Base-by-base conservation (phyloP, 495 filamentous ascomycete species). In the Chaetomidium leptoderma region DNA sequence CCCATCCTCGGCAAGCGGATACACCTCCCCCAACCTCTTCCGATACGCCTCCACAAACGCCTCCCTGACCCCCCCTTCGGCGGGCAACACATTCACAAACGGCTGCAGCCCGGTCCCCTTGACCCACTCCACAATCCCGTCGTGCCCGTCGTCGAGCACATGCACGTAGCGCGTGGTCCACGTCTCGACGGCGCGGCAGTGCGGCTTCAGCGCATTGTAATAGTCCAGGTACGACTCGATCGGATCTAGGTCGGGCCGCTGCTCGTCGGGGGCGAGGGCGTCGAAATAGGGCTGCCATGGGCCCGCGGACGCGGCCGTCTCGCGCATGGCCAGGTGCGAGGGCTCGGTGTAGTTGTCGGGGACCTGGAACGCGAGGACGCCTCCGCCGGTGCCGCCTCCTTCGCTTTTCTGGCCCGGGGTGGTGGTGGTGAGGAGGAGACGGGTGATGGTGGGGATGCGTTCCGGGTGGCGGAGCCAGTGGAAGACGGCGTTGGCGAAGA, bases 41-140 rank as follows among this genome's bases (percentile, higher is more conserved):
- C 21, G 2, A 40, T 62, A 62, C 54, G 43, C 51, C 16, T 23
- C 33, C 49, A 57, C 0, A 26, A 57, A 62, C 19, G 6, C 58
- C 43, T 53, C 48, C 24, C 37, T 53, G 10, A 37, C 47, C 0
- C 26, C 40, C 16, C 44, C 43, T 26, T 57, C 48, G 1, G 3
- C 17, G 0, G 54, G 47, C 40, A 61, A 19, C 21, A 17, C 23
- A 11, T 62, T 49, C 52, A 83, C 23, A 57, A 73, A 83, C 3
- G 81, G 81, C 59, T 70, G 63, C 57, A 84, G 60, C 10, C 80
- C 81, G 5, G 78, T 82, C 7, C 78, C 76, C 63, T 76, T 77
- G 1, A 83, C 78, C 81, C 81, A 84, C 62, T 81, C 78, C 19
- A 83, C 74, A 45, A 84, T 74, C 23, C 69, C 77, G 37, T 63